Evolutionary conservation across 2,329 filamentous ascomycete species (phyloP).

Genomic region (Blastomyces percursus): DNA sequence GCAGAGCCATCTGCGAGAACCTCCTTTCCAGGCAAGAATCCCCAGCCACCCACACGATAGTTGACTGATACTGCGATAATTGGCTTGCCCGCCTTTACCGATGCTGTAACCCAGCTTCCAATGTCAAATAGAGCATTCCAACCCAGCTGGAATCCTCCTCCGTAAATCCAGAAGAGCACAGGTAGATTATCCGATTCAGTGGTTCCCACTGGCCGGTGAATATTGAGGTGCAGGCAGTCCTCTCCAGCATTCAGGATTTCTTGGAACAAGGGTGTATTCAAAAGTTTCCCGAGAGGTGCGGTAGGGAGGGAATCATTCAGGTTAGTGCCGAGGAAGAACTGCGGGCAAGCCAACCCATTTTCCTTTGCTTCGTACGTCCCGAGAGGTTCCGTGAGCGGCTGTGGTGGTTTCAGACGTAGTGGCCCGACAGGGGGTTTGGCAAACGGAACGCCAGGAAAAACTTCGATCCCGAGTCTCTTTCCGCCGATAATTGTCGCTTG

Average conservation of each 20-base stretch:
- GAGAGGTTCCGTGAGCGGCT: slow-evolving; percentile 45
- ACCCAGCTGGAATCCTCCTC: slow-evolving; percentile 43
- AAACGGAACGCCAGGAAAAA: slow-evolving; percentile 65
- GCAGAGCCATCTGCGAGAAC: slow-evolving; percentile 54
- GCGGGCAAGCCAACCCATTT: slow-evolving; percentile 54
- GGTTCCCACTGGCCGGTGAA: slow-evolving; percentile 50
- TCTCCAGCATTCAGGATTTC: slow-evolving; percentile 45
- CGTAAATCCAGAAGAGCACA: slow-evolving; percentile 61
- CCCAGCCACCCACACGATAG: slow-evolving; percentile 65
- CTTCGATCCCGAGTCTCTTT: slow-evolving; percentile 43
- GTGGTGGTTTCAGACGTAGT: slow-evolving; percentile 59
- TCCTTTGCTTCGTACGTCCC: slow-evolving; percentile 53
- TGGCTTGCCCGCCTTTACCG: slow-evolving; percentile 45
- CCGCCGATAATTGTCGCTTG: slow-evolving; percentile 45
- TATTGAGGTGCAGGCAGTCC: slow-evolving; percentile 53
- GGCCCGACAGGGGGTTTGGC: slow-evolving; percentile 56
- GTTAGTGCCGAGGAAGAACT: slow-evolving; percentile 52
- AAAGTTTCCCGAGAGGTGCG: slow-evolving; percentile 40
- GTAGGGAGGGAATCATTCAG: slow-evolving; percentile 29
- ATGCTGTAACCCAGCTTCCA: slow-evolving; percentile 23
- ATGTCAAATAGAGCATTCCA: slow-evolving; percentile 38
- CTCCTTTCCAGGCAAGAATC: slow-evolving; percentile 60
- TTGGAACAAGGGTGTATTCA: slow-evolving; percentile 50
- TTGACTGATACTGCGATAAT: slow-evolving; percentile 68
- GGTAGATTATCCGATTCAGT: slow-evolving; percentile 47